Percentiles rank a stretch among this genome's conserved stretches.
These are phyloP conservation scores for sorghum (Sorghum bicolor) DNA, from an alignment of 176 grass and related monocot genomes.

Conservation along the genomic window Sorghum_bicolor_NCBIv3 NC_012878.2:1620001-1620500, in stretches of 20 bases:
- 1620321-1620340: conserved; percentile 88
- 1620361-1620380: conserved; percentile 88
- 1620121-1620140: conserved; percentile 78
- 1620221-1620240: conserved; percentile 59
- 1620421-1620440: conserved; percentile 58
- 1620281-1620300: conserved; percentile 83
- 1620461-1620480: conserved; percentile 82
- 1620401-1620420: conserved; percentile 94
- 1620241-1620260: conserved; percentile 86
- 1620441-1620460: conserved; percentile 97
- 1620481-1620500: conserved; percentile 85
- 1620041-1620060: conserved; percentile 72
- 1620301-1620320: conserved; percentile 93
- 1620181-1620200: conserved; percentile 57
- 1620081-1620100: conserved; percentile 84
- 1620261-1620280: conserved; percentile 73
- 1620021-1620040: conserved; percentile 90
- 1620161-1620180: conserved; percentile 50
- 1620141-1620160: conserved; percentile 56
- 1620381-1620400: conserved; percentile 84
- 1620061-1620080: conserved; percentile 70
- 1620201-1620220: conserved; percentile 47
- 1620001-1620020: conserved; percentile 76
- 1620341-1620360: conserved; percentile 75
- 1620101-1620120: conserved; percentile 82